Evolutionary conservation across 441 rosid species (phyloP), one percentile per base, ranked within the genome.

Genomic region (Populus hybrid): DNA sequence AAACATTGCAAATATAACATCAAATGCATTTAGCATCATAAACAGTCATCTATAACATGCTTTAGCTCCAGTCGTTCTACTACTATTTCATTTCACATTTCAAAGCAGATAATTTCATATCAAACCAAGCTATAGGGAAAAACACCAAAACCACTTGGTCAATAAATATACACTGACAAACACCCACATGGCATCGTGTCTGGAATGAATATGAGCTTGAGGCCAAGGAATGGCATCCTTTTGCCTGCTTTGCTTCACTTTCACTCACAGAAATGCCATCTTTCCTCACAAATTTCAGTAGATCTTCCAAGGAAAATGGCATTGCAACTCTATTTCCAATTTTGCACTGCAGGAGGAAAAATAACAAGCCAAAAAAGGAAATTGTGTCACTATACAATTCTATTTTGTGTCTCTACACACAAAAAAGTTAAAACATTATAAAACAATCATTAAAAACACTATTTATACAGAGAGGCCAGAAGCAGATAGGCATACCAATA

Each of bases 161-260:
- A 63, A 61, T 36, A 77, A 80, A 75, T 77, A 81, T 26, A 69
- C 14, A 42, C 68, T 68, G 72, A 75, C 29, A 80, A 74, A 80
- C 20, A 77, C 93, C 68, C 85, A 93, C 98, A 84, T 64, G 83
- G 84, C 99, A 94, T 76, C 73, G 81, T 75, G 75, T 64, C 84
- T 80, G 84, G 69, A 79, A 74, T 68, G 87, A 73, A 82, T 24
- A 80, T 79, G 87, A 82, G 74, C 82, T 84, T 72, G 86, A 81
- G 78, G 82, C 23, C 75, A 87, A 75, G 59, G 83, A 76, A 65
- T 61, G 42, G 80, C 79, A 80, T 78, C 82, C 82, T 76, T 75
- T 86, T 61, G 73, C 74, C 67, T 38, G 74, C 78, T 82, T 82
- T 77, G 75, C 81, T 77, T 82, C 82, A 63, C 72, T 85, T 82